Base-by-base conservation (phyloP, 2,329 filamentous ascomycete species). In the Karstenula rhodostoma region DNA sequence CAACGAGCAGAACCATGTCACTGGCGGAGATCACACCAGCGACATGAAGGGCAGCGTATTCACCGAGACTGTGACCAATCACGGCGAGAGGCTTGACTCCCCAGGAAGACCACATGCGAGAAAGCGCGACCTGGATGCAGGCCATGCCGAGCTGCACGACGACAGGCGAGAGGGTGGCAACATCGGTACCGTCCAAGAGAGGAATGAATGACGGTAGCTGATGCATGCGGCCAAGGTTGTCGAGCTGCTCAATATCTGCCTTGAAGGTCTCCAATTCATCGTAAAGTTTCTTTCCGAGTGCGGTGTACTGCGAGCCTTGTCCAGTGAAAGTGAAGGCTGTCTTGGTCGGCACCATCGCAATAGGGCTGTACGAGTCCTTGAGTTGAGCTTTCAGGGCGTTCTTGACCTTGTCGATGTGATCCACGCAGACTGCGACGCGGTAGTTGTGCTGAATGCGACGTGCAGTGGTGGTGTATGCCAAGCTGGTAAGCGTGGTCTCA, bases 1-100 rank as follows among this genome's bases (percentile, higher is more conserved):
- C 90, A 22, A 93, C 89, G 1, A 94, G 82, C 65, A 88, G 89
- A 57, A 94, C 85, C 70, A 90, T 87, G 72, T 93, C 90, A 67
- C 86, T 86, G 22, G 86, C 87, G 19, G 89, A 90, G 32, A 92
- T 80, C 17, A 92, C 89, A 52, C 89, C 90, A 56, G 90, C 88
- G 43, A 88, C 83, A 68, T 90, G 84, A 12, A 93, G 84, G 43
- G 90, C 90, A 40, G 90, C 89, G 68, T 92, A 92, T 75, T 93
- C 90, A 56, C 90, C 90, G 29, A 93, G 79, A 67, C 88, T 91
- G 76, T 84, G 82, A 40, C 82, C 82, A 62, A 84, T 81, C 59
- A 84, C 85, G 17, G 84, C 81, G 8, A 75, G 77, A 69, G 85
- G 82, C 63, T 86, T 79, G 73, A 89, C 73, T 52, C 82, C 82